A percentile compares a stretch with the other conserved stretches of the same genome.
phyloP scores from a whole-genome alignment of 768 basidiomycete species.

The Royoungia palumana region DNA sequence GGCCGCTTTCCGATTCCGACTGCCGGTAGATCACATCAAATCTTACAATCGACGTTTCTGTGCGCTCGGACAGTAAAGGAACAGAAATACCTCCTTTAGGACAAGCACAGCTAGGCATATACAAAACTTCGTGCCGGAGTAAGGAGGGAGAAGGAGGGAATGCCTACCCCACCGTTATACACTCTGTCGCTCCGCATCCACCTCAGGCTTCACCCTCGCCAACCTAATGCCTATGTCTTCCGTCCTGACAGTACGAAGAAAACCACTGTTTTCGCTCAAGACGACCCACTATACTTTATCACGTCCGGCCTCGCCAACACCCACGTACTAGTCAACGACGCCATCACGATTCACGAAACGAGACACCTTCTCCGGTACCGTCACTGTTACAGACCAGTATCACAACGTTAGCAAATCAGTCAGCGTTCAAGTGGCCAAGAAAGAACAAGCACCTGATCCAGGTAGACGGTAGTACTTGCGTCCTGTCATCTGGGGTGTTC shows the following conservation, averaged over 20 bases:
- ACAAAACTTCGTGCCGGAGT: too few species aligned
- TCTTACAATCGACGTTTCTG: too few species aligned
- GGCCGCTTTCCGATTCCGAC: too few species aligned
- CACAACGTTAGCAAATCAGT: background rate
- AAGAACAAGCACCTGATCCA: slow-evolving; percentile 7
- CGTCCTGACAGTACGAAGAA: slow-evolving; percentile 9
- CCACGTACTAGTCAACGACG: slow-evolving; percentile 6
- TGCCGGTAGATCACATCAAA: too few species aligned
- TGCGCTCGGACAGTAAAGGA: too few species aligned
- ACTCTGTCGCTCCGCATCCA: background rate
- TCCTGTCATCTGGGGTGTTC: too few species aligned
- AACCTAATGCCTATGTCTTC: slow-evolving; percentile 9
- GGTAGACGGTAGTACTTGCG: slow-evolving; percentile 14
- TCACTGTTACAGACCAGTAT: slow-evolving; percentile 7
- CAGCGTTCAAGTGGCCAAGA: slow-evolving; percentile 13
- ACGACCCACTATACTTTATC: slow-evolving; percentile 9
- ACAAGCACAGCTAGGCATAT: too few species aligned
- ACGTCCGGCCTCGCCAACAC: slow-evolving; percentile 9
- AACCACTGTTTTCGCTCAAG: slow-evolving; percentile 8
- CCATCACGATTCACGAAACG: slow-evolving; percentile 4
- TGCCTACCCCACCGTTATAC: background rate
- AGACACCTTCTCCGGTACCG: slow-evolving; percentile 12
- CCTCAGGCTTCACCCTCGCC: background rate
- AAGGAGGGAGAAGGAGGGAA: too few species aligned
- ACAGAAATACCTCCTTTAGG: too few species aligned